phyloP scores from a whole-genome alignment of 1,284 basidiomycete genomes.

The Naganishia cerealis region DNA sequence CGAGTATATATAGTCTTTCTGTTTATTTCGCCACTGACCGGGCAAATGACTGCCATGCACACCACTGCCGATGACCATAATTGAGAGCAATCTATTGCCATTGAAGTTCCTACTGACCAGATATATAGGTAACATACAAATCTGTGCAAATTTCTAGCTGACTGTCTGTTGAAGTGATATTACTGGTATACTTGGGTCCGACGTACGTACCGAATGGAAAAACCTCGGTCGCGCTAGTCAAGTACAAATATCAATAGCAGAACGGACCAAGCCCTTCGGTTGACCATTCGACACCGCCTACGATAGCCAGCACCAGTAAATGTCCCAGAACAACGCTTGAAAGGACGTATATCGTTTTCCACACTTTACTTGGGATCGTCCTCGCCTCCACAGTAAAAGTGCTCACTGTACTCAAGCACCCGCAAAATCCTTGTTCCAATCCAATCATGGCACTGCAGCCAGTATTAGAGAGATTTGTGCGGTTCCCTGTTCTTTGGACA shows the following conservation, averaged over 20 bases:
- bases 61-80: too few relatives aligned
- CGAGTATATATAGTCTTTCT: not conserved
- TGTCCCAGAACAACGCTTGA: conserved; percentile 72
- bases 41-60: too few relatives aligned
- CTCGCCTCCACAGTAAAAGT: conserved; percentile 84
- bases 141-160: too few relatives aligned
- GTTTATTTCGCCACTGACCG: not conserved
- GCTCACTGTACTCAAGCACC: conserved; percentile 89
- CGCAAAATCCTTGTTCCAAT: conserved; percentile 87
- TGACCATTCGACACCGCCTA: conserved; percentile 69
- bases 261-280: conserved; percentile 27
- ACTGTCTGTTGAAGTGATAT: not conserved
- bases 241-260: not conserved
- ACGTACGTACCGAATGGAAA: too few relatives aligned
- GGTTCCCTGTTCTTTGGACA: conserved; percentile 61
- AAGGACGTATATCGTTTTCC: conserved; percentile 65
- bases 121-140: not conserved
- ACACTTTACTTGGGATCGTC: conserved; percentile 58
- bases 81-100: too few relatives aligned
- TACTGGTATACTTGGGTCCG: too few relatives aligned
- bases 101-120: too few relatives aligned
- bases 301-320: conserved; percentile 68
- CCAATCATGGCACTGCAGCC: conserved; percentile 75
- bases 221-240: too few relatives aligned
- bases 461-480: conserved; percentile 16